Conservation (phyloP, 1,284 basidiomycete species). For the Irpex lacteus region DNA sequence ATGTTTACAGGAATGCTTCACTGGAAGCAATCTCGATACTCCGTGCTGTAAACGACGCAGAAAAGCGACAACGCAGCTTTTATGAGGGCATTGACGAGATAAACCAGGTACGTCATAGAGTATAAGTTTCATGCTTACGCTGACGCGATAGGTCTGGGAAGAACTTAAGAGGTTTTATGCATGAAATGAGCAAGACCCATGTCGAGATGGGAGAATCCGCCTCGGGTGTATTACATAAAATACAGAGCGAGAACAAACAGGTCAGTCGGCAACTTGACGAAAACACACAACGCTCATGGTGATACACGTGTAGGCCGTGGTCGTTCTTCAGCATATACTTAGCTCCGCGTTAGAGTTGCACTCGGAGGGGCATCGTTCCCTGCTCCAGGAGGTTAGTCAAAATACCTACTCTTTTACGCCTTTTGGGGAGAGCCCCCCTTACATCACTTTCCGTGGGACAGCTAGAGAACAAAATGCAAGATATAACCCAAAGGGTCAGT, state of each 20-base stretch:
- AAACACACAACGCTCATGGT: not conserved
- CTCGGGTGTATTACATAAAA: not conserved
- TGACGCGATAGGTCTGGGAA: not conserved
- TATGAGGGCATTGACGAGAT: conserved; percentile 26
- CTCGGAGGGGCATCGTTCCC: conserved; percentile 6
- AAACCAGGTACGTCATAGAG: conserved; percentile 26
- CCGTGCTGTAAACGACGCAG: conserved; percentile 43
- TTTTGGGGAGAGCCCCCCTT: too few species aligned
- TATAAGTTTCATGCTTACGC: not conserved
- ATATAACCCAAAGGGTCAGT: too few species aligned
- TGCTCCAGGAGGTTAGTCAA: conserved; percentile 7
- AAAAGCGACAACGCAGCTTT: conserved; percentile 32
- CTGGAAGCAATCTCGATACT: conserved; percentile 53
- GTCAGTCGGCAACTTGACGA: not conserved
- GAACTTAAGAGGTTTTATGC: not conserved
- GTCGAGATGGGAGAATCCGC: not conserved
- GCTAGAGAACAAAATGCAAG: too few species aligned
- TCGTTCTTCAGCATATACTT: not conserved
- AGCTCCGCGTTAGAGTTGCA: not conserved
- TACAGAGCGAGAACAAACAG: not conserved
- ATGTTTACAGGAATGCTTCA: conserved; percentile 65
- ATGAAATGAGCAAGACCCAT: not conserved
- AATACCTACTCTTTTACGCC: not conserved
- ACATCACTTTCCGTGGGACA: too few species aligned
- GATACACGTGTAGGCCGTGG: not conserved